Conservation (phyloP, 2,329 filamentous ascomycete species). For the Lojkania enalia region DNA sequence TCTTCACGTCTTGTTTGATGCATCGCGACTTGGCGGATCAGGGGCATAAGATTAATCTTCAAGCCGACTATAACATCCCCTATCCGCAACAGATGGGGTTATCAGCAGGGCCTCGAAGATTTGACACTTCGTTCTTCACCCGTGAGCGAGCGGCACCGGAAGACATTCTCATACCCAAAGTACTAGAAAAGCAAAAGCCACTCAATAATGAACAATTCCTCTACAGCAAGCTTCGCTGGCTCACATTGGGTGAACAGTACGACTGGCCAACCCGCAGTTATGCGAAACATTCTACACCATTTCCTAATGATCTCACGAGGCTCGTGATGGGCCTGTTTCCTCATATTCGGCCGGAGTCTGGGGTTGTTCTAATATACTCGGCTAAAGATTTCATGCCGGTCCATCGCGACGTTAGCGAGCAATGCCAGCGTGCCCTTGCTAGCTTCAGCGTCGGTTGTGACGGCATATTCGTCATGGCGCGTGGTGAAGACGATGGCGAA, state of each 20-base stretch:
- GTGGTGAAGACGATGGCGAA: constrained; percentile 43
- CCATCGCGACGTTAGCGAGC: constrained; percentile 91
- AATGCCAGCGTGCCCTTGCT: constrained; percentile 77
- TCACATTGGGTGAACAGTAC: constrained; percentile 93
- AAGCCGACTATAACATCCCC: constrained; percentile 74
- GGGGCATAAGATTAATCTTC: constrained; percentile 82
- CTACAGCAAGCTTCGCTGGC: constrained; percentile 84
- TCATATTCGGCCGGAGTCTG: constrained; percentile 78
- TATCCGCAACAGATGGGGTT: constrained; percentile 55
- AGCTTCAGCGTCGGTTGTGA: constrained; percentile 92
- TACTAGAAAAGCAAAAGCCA: constrained; percentile 71
- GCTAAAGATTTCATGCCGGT: constrained; percentile 90
- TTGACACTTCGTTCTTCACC: constrained; percentile 38
- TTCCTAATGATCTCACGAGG: constrained; percentile 72
- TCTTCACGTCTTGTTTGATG: constrained; percentile 73
- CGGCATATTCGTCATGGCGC: constrained; percentile 76
- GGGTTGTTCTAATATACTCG: constrained; percentile 91
- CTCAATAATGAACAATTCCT: constrained; percentile 73
- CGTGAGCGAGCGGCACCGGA: constrained; percentile 32
- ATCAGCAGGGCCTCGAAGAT: constrained; percentile 19
- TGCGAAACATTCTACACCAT: constrained; percentile 68
- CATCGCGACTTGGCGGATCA: constrained; percentile 76
- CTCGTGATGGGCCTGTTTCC: constrained; percentile 77
- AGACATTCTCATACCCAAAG: constrained; percentile 59
- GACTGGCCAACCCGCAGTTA: constrained; percentile 93